phyloP scores from a whole-genome alignment of 257 asterid genomes.

The Paraleonurus japonicus region DNA sequence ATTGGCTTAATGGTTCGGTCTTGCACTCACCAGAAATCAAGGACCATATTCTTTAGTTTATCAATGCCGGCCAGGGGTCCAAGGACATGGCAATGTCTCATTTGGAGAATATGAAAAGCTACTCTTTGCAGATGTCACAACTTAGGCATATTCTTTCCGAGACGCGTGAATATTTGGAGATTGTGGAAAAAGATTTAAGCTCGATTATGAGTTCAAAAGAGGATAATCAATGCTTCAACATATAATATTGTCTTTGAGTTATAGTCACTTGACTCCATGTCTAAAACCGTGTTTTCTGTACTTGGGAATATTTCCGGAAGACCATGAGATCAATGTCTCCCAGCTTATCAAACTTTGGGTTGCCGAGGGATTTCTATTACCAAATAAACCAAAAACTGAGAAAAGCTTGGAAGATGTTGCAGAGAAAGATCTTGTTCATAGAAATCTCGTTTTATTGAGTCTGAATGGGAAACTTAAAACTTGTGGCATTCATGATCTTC shows the following conservation, averaged over 20 bases:
- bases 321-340: background rate
- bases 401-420: slow-evolving; percentile 6
- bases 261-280: background rate
- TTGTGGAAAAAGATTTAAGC: background rate
- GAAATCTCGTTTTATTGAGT: slow-evolving; percentile 5
- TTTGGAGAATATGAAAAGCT: too few relatives aligned
- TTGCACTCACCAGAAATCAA: too few relatives aligned
- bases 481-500: slow-evolving; percentile 8
- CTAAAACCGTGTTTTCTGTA: slow-evolving; percentile 9
- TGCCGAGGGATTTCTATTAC: slow-evolving; percentile 7
- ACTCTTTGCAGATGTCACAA: too few relatives aligned
- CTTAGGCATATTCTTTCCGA: too few relatives aligned
- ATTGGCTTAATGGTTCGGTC: too few relatives aligned
- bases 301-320: slow-evolving; percentile 10
- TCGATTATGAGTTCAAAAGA: background rate
- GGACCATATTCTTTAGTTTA: too few relatives aligned
- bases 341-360: slow-evolving; percentile 20
- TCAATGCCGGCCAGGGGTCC: too few relatives aligned
- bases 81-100: too few relatives aligned
- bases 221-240: background rate
- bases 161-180: background rate
- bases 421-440: background rate
- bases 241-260: slow-evolving; percentile 20
- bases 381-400: background rate
- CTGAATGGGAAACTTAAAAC: background rate